Base-by-base conservation (phyloP, 1,284 basidiomycete genomes). In the Entoloma clypeatum region DNA sequence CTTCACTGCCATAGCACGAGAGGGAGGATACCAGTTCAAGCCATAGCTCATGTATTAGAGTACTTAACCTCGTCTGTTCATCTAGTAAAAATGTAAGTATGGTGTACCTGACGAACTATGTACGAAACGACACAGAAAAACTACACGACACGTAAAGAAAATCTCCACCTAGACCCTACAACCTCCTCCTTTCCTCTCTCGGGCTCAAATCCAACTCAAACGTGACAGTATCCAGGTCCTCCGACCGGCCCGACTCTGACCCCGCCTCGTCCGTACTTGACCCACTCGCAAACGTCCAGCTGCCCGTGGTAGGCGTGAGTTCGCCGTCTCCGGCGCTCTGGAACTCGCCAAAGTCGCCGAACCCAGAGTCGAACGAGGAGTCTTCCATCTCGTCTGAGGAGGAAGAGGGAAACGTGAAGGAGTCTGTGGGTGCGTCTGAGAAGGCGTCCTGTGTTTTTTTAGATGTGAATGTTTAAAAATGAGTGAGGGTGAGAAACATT, bases 321-420 rank as follows among this genome's bases (percentile, higher is more conserved):
- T 75, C 72, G 4, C 80, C 80, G 23, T 75, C 73, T 52, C 36
- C 44, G 54, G 69, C 74, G 40, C 67, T 70, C 50, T 86, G 85
- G 55, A 90, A 90, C 46, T 88, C 87, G 17, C 53, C 53, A 58
- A 90, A 88, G 51, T 87, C 86, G 19, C 79, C 79, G 53, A 82
- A 84, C 17, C 68, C 71, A 10, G 47, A 48, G 29, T 82, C 80
- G 50, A 84, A 82, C 2, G 77, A 75, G 2, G 74, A 68, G 19
- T 82, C 77, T 8, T 78, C 77, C 34, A 68, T 71, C 44, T 75
- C 79, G 18, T 79, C 75, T 0, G 76, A 71, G 42, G 77, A 72
- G 4, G 72, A 73, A 0, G 78, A 69, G 2, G 72, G 67, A 57
- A 78, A 79, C 2, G 68, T 73, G 60, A 87, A 85, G 1, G 75